Conservation (phyloP, 805 yeast genomes). For the Kuraishia floccosa region DNA sequence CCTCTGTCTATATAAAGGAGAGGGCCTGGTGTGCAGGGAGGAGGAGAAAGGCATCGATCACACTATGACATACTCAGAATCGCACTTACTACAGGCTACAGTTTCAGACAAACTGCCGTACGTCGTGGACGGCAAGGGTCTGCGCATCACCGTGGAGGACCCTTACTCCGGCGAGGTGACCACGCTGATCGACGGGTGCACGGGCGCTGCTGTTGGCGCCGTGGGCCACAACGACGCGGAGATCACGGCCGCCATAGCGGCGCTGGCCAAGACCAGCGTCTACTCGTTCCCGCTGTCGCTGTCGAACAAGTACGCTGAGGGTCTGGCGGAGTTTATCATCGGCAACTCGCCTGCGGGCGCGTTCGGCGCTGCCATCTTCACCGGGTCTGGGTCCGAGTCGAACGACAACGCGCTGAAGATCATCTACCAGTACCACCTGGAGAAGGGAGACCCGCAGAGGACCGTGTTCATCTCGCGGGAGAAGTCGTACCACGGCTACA, state of each 20-base stretch:
- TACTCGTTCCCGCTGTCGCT: slow-evolving; percentile 19
- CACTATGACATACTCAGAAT: too few species aligned
- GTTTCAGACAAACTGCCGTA: slow-evolving; percentile 24
- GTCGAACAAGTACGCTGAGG: slow-evolving; percentile 21
- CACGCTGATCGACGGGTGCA: slow-evolving; percentile 22
- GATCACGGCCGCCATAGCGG: slow-evolving; percentile 19
- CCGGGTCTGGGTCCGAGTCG: slow-evolving; percentile 63
- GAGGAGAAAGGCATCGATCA: too few species aligned
- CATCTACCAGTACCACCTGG: slow-evolving; percentile 32
- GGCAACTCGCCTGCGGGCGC: slow-evolving; percentile 31
- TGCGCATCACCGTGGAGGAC: slow-evolving; percentile 22
- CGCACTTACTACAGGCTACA: slow-evolving; percentile 31
- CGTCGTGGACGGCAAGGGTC: slow-evolving; percentile 17
- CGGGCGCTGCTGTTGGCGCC: slow-evolving; percentile 32
- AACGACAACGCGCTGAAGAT: slow-evolving; percentile 65
- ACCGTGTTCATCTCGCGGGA: slow-evolving; percentile 24
- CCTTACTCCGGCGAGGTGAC: slow-evolving; percentile 20
- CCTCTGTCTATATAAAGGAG: too few species aligned
- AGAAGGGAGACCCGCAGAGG: slow-evolving; percentile 22
- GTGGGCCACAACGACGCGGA: slow-evolving; percentile 24
- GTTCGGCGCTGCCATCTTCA: slow-evolving; percentile 28
- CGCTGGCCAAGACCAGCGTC: slow-evolving; percentile 16
- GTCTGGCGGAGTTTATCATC: slow-evolving; percentile 24
- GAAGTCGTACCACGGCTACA: slow-evolving; percentile 34
- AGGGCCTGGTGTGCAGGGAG: too few species aligned